Conservation (phyloP, 2,329 filamentous ascomycete species). For the Lasiodiplodia theobromae region DNA sequence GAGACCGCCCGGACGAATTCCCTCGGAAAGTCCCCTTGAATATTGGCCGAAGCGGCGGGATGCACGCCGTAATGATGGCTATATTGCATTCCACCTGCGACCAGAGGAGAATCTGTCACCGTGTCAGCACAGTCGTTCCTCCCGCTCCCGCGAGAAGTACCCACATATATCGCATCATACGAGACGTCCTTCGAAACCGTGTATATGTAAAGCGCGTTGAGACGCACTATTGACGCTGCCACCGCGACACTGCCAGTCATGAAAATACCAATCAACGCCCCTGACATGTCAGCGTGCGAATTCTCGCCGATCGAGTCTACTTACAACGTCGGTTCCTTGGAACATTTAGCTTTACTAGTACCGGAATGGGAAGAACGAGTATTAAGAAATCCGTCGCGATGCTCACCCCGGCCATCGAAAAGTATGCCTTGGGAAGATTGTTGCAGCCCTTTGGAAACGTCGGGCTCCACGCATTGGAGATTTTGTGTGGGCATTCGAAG, state of each 20-base stretch:
- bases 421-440: conserved; percentile 35
- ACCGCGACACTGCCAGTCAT: conserved; percentile 35
- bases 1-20: conserved; percentile 21
- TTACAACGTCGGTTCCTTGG: conserved; percentile 33
- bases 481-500: conserved; percentile 34
- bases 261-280: conserved; percentile 36
- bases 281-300: conserved; percentile 19
- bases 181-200: conserved; percentile 33
- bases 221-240: conserved; percentile 35
- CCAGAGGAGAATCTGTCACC: conserved; percentile 43
- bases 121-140: neutral
- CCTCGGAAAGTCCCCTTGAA: conserved; percentile 35
- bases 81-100: conserved; percentile 52
- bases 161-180: conserved; percentile 35
- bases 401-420: conserved; percentile 35
- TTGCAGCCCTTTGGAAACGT: conserved; percentile 37
- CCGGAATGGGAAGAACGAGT: conserved; percentile 34
- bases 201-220: conserved; percentile 36
- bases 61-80: conserved; percentile 50
- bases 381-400: conserved; percentile 36
- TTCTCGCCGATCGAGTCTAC: neutral
- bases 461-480: conserved; percentile 34
- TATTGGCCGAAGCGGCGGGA: conserved; percentile 48
- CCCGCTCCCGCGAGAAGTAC: neutral
- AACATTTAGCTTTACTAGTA: conserved; percentile 34